Evolutionary conservation across 2,329 filamentous ascomycete genomes (phyloP).

Genomic region (Epichloe gansuensis): DNA sequence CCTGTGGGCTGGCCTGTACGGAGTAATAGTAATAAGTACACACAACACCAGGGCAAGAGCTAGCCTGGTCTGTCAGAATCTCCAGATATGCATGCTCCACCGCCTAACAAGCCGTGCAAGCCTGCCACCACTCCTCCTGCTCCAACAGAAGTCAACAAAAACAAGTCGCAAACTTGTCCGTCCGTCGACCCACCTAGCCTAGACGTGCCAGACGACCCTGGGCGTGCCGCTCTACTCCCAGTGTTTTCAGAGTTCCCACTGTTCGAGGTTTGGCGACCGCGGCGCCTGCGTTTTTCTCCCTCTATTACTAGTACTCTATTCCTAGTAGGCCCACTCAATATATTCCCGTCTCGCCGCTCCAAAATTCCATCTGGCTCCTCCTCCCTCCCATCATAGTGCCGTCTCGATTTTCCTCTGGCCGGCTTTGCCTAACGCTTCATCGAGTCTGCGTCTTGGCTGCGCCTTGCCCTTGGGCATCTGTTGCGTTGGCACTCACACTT

Average conservation of each 20-base stretch:
- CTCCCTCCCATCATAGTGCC: neutral
- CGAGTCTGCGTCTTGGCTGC: slow-evolving; percentile 1
- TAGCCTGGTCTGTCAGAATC: neutral
- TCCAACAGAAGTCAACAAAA: neutral
- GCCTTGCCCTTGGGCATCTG: slow-evolving; percentile 3
- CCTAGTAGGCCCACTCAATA: slow-evolving; percentile 6
- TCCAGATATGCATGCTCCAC: neutral
- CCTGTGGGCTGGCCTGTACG: neutral
- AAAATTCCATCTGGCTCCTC: neutral
- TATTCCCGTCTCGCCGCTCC: slow-evolving; percentile 6
- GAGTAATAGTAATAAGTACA: too few relatives aligned
- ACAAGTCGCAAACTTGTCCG: neutral
- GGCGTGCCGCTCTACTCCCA: neutral
- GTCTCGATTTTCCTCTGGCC: neutral
- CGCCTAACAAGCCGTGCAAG: too few relatives aligned
- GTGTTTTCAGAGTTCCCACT: neutral
- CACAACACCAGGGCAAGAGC: neutral
- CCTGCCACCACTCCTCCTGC: too few relatives aligned
- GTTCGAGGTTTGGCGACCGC: slow-evolving; percentile 2
- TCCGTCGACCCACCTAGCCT: neutral
- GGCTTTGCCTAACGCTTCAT: neutral
- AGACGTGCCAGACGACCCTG: neutral
- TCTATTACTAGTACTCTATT: neutral
- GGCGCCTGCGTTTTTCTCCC: slow-evolving; percentile 3
- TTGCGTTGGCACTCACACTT: neutral